Percentiles rank a stretch among this genome's conserved stretches.
Conservation (phyloP, 768 basidiomycete species). For the Kwoniella botswanensis region DNA sequence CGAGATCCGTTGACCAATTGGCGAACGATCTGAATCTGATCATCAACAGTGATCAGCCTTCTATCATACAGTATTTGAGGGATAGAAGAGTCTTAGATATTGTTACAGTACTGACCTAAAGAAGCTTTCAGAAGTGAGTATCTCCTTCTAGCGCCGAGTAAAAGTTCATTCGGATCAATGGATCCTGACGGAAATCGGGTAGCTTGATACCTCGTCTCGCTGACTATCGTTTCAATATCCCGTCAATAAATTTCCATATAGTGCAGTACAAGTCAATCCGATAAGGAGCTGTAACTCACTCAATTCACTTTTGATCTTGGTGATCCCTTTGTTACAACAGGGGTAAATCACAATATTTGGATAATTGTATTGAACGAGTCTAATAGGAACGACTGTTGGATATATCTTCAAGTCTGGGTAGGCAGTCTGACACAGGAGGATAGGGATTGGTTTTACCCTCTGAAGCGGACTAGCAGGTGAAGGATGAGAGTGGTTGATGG, state of each 20-base stretch:
- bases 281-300: neutral
- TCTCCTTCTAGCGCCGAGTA: neutral
- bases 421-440: neutral
- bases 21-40: neutral
- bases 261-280: no score
- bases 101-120: neutral
- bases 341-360: constrained; percentile 15
- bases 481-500: neutral
- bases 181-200: neutral
- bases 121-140: constrained; percentile 3
- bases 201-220: neutral
- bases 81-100: no score
- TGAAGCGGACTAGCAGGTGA: no score
- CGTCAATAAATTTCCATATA: no score
- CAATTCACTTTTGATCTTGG: neutral
- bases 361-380: neutral
- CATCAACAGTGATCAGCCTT: neutral
- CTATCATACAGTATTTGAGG: neutral
- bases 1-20: neutral
- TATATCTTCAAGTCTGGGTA: neutral
- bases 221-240: no score
- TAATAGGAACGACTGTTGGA: neutral
- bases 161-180: neutral
- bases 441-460: neutral
- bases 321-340: neutral